These are phyloP conservation scores for Penicilliopsis zonata DNA, from an alignment of 495 filamentous ascomycete species.

Conservation along the genomic window DNA sequence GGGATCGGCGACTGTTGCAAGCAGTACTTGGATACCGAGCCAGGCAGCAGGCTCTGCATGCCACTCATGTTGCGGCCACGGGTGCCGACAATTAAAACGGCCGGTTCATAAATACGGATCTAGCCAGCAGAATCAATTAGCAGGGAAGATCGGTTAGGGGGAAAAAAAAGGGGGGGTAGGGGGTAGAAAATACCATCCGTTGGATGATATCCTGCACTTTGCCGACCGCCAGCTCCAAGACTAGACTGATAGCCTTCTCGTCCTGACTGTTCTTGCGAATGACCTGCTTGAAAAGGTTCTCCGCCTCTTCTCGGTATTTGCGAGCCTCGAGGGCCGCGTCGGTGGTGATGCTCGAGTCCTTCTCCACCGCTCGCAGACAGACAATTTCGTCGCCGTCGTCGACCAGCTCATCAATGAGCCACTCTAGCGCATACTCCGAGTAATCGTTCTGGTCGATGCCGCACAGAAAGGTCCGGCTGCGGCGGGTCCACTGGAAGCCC, in stretches of 20 bases:
- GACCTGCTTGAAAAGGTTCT: constrained; percentile 61
- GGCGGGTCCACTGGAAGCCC: constrained; percentile 71
- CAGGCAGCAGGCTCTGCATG: constrained; percentile 80
- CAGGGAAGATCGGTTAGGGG: constrained; percentile 6
- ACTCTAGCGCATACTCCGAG: constrained; percentile 88
- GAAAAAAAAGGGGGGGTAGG: not conserved
- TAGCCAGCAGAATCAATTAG: constrained; percentile 19
- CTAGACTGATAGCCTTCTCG: constrained; percentile 75
- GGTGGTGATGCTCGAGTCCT: constrained; percentile 60
- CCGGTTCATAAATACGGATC: constrained; percentile 92
- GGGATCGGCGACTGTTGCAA: constrained; percentile 92
- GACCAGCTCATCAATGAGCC: constrained; percentile 87
- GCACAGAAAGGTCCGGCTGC: constrained; percentile 85
- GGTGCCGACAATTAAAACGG: constrained; percentile 91
- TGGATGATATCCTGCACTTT: constrained; percentile 90
- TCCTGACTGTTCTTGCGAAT: constrained; percentile 67
- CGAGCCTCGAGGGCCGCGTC: constrained; percentile 56
- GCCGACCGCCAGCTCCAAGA: constrained; percentile 82
- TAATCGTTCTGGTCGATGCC: constrained; percentile 93
- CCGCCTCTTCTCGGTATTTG: constrained; percentile 71
- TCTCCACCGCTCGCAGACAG: constrained; percentile 84
- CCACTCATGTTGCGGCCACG: constrained; percentile 77
- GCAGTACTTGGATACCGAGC: constrained; percentile 93
- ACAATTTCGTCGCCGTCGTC: constrained; percentile 96
- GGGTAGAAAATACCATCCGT: constrained; percentile 56